A percentile compares a stretch with the other conserved stretches of the same genome.
Conservation (phyloP, 2,329 filamentous ascomycete species). For the Colletotrichum coccodes region DNA sequence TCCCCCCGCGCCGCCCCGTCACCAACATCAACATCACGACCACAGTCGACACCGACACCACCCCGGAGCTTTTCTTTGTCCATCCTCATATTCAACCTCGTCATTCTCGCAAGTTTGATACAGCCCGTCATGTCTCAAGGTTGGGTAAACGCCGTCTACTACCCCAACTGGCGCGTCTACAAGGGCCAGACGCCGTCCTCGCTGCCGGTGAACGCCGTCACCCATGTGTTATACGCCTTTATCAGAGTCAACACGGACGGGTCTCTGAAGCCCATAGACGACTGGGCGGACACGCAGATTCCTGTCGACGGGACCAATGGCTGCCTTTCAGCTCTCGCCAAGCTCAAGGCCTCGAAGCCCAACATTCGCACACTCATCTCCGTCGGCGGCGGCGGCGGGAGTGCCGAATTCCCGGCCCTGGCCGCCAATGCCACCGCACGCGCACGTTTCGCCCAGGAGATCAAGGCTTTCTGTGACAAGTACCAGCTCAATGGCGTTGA, state of each 20-base stretch:
- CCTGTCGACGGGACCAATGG: constrained; percentile 67
- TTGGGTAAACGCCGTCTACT: constrained; percentile 61
- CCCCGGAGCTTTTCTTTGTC: not conserved
- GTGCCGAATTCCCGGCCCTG: constrained; percentile 68
- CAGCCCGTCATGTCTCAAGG: constrained; percentile 27
- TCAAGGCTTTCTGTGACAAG: constrained; percentile 63
- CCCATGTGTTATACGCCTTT: constrained; percentile 74
- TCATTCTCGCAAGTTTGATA: not conserved
- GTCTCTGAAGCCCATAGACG: constrained; percentile 58
- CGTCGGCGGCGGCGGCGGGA: constrained; percentile 72
- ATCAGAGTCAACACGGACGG: constrained; percentile 43
- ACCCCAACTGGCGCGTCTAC: constrained; percentile 74
- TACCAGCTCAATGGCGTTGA: constrained; percentile 73
- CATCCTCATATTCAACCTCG: not conserved
- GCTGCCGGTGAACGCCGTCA: constrained; percentile 65
- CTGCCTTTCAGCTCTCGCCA: constrained; percentile 68
- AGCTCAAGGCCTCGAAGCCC: constrained; percentile 66
- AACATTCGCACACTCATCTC: constrained; percentile 70
- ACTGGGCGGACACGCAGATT: constrained; percentile 71
- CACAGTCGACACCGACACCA: not conserved
- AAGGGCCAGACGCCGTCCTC: constrained; percentile 68
- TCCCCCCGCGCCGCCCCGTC: constrained; percentile 9
- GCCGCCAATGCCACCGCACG: constrained; percentile 59
- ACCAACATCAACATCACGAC: not conserved
- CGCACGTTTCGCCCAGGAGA: constrained; percentile 64